A percentile compares a stretch with the other conserved stretches of the same genome.
Conservation (phyloP, 1,139 yeast genomes). For the Yamadazyma sp. region DNA sequence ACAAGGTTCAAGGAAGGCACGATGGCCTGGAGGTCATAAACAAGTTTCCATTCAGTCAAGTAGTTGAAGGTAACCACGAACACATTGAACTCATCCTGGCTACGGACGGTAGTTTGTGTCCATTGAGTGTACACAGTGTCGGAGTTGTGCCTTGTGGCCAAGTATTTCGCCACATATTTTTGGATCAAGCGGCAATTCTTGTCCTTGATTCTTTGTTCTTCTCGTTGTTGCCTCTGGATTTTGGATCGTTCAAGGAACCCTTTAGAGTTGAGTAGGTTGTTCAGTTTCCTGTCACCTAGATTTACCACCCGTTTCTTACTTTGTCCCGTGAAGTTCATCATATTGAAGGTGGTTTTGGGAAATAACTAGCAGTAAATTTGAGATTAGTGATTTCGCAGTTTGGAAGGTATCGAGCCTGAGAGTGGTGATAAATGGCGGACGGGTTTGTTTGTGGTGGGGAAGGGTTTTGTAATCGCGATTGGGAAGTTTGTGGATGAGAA, state of each 20-base stretch:
- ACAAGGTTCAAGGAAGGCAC: background rate
- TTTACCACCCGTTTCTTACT: constrained; percentile 67
- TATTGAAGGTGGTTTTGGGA: constrained; percentile 10
- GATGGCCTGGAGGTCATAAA: background rate
- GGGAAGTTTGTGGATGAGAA: no score
- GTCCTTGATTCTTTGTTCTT: constrained; percentile 49
- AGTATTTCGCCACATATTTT: constrained; percentile 36
- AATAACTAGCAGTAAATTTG: background rate
- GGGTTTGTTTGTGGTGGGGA: no score
- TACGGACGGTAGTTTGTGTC: constrained; percentile 4
- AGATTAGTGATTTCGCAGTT: background rate
- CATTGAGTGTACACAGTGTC: constrained; percentile 11
- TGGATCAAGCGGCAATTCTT: constrained; percentile 56
- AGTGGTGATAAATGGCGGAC: no score
- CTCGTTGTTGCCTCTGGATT: constrained; percentile 66
- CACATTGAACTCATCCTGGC: constrained; percentile 10
- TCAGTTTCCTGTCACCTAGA: constrained; percentile 57
- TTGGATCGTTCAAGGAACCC: constrained; percentile 57
- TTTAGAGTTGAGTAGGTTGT: constrained; percentile 14
- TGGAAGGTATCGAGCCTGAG: no score
- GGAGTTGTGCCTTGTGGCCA: constrained; percentile 22
- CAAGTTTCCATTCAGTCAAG: constrained; percentile 11
- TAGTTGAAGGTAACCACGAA: constrained; percentile 10
- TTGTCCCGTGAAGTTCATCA: constrained; percentile 68
- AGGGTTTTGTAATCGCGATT: no score